A percentile compares a stretch with the other conserved stretches of the same genome.
phyloP scores from a whole-genome alignment of 805 yeast genomes.

The Saccharomycopsis sp. region DNA sequence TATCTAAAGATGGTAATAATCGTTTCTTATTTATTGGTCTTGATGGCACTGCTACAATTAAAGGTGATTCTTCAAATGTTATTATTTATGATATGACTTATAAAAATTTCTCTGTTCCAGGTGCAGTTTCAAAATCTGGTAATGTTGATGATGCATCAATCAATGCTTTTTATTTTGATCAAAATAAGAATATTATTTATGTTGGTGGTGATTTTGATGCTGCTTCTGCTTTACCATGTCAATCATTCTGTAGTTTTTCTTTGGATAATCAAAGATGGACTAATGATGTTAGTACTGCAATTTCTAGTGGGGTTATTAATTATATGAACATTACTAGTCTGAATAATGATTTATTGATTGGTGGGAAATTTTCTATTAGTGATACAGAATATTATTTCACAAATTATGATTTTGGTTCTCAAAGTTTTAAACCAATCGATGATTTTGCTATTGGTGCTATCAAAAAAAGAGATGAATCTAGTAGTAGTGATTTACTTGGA shows the following conservation, averaged over 20 bases:
- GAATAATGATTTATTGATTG: constrained; percentile 29
- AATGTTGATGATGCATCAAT: constrained; percentile 30
- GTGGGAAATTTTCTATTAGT: constrained; percentile 43
- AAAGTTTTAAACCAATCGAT: constrained; percentile 22
- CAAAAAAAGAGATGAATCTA: constrained; percentile 19
- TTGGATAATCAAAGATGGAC: constrained; percentile 44
- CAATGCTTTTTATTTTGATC: constrained; percentile 31
- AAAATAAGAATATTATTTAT: constrained; percentile 34
- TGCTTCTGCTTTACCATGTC: constrained; percentile 49
- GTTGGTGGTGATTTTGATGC: constrained; percentile 67
- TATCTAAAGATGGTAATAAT: constrained; percentile 13
- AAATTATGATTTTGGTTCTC: constrained; percentile 40
- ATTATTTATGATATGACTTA: constrained; percentile 40
- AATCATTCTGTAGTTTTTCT: constrained; percentile 57
- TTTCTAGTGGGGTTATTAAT: constrained; percentile 41
- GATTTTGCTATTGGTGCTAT: constrained; percentile 7
- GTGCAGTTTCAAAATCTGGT: constrained; percentile 29
- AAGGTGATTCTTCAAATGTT: constrained; percentile 31
- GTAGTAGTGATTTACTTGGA: constrained; percentile 25
- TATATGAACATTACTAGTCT: constrained; percentile 38
- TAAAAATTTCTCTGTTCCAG: constrained; percentile 35
- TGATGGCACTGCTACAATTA: constrained; percentile 26
- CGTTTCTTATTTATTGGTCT: constrained; percentile 35
- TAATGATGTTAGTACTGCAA: constrained; percentile 26
- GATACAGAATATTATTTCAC: constrained; percentile 33